Conservation (phyloP, 2,329 filamentous ascomycete genomes). For the Hypomyces perniciosus region DNA sequence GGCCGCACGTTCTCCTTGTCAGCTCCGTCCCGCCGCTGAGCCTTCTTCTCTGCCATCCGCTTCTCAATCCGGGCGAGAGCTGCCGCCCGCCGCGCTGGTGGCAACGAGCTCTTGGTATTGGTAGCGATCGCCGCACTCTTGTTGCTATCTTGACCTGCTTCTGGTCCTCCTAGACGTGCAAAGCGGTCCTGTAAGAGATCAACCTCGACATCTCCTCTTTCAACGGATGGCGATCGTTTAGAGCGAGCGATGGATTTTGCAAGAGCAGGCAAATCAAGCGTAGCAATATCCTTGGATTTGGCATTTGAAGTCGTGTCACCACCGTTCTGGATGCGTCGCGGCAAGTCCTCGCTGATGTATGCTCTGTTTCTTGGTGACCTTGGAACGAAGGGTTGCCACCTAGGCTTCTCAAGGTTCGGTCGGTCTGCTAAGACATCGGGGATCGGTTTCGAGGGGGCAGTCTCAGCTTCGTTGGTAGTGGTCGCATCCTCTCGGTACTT, state of each 20-base stretch:
- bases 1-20: conserved; percentile 50
- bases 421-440: conserved; percentile 18
- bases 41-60: conserved; percentile 45
- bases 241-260: conserved; percentile 20
- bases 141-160: conserved; percentile 16
- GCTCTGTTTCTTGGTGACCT: conserved; percentile 34
- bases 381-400: conserved; percentile 38
- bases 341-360: conserved; percentile 30
- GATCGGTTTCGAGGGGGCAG: conserved; percentile 11
- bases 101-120: conserved; percentile 35
- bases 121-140: conserved; percentile 20
- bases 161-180: conserved; percentile 37
- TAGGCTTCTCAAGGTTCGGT: conserved; percentile 28
- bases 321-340: conserved; percentile 25
- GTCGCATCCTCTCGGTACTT: conserved; percentile 29
- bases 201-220: conserved; percentile 30
- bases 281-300: conserved; percentile 19
- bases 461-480: conserved; percentile 15
- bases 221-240: conserved; percentile 11
- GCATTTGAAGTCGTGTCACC: conserved; percentile 19
- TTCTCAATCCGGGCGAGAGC: conserved; percentile 50
- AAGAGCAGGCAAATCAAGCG: conserved; percentile 24
- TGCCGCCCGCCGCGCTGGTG: conserved; percentile 47
- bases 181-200: conserved; percentile 43
- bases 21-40: conserved; percentile 25